Base-by-base conservation (phyloP, 352 stramenopile genomes). In the Thraustotheca clavata region DNA sequence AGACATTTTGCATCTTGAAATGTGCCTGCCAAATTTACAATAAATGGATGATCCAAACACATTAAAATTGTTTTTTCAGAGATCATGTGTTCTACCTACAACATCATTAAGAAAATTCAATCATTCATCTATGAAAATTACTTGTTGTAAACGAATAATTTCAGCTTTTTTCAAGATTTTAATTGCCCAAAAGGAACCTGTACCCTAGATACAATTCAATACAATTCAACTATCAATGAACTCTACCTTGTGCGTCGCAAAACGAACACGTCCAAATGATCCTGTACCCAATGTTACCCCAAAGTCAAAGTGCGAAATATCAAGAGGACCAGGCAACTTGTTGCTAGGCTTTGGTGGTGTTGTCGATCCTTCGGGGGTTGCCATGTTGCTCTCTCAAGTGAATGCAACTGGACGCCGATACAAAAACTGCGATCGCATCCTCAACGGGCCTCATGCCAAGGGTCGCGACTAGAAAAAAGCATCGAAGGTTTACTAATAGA, bases 91-190 rank as follows among this genome's bases (percentile, higher is more conserved):
- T 98, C 94, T 6, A 98, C 92, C 79, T 95, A 71, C 26, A 34
- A 16, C 16, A 20, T 6, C 33, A 67, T 16, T 49, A 7, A n/a
- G 9, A 8, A 8, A n/a, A 0, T 57, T 52, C 3, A 27, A 14
- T 20, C 31, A 18, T 8, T 24, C 49, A n/a, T 8, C 9, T 3
- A 35, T n/a, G 18, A 5, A 57, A 29, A 34, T 46, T 59, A 92
- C 86, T 73, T 99, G 95, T 61, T 98, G 88, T 63, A 98, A 75
- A 27, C 91, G 87, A 50, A 98, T 94, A 69, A 99, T 94, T 70
- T 98, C 94, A 11, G 83, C 79, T 67, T 99, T 99, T 76, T 98
- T 98, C 32, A 99, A 71, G 62, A 98, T 98, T 77, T 99, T 99
- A 60, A 98, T 98, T 38, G 96, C 96, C 86, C 90, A 98, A 66